Conservation (phyloP, 495 filamentous ascomycete genomes). For the Aspergillus homomorphus region DNA sequence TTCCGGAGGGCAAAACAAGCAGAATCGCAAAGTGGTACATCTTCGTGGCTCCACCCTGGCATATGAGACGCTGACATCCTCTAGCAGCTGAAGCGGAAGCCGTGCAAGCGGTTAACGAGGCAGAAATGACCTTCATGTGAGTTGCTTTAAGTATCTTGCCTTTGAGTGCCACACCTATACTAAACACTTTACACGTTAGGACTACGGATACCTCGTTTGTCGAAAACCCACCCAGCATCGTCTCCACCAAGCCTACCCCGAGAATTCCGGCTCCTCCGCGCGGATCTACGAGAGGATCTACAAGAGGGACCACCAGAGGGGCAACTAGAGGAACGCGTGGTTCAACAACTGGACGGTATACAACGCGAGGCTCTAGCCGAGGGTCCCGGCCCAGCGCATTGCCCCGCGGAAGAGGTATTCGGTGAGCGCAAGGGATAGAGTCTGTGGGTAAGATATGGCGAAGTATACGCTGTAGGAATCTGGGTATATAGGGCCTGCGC, state of each 20-base stretch:
- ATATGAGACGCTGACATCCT: not conserved
- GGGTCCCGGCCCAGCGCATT: constrained; percentile 37
- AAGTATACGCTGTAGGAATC: not conserved
- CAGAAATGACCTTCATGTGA: constrained; percentile 87
- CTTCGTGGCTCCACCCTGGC: not conserved
- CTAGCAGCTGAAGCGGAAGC: constrained; percentile 30
- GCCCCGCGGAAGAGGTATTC: constrained; percentile 39
- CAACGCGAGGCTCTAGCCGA: constrained; percentile 37
- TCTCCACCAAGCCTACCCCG: constrained; percentile 60
- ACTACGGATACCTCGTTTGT: constrained; percentile 95
- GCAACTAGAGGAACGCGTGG: constrained; percentile 31
- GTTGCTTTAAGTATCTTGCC: constrained; percentile 22
- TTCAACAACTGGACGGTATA: constrained; percentile 40
- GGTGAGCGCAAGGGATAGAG: constrained; percentile 20
- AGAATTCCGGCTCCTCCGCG: constrained; percentile 55
- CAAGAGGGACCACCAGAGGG: constrained; percentile 22
- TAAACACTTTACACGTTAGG: constrained; percentile 40
- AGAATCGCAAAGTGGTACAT: constrained; percentile 41
- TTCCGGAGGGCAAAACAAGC: constrained; percentile 67
- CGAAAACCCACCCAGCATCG: constrained; percentile 69
- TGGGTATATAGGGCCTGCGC: not conserved
- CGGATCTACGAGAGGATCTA: constrained; percentile 14
- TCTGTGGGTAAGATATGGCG: not conserved
- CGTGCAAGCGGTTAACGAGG: constrained; percentile 40
- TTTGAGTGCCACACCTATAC: not conserved